Evolutionary conservation across 1,139 yeast genomes (phyloP).

Genomic region (Magnusiomyces suaveolens): DNA sequence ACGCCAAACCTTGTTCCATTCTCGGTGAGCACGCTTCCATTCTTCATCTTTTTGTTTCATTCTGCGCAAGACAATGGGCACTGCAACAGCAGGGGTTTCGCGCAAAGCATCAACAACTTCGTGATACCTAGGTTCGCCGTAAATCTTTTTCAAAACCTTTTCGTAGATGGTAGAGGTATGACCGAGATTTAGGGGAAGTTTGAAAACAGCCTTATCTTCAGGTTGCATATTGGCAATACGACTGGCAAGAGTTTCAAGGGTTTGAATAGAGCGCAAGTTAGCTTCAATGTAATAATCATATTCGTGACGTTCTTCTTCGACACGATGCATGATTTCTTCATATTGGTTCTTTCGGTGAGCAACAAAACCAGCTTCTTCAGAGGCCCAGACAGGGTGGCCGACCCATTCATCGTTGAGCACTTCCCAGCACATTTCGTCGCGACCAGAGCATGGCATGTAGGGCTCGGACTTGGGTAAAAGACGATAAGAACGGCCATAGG

Average conservation of each 20-base stretch:
- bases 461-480: conserved; percentile 90
- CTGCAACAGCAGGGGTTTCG: conserved; percentile 89
- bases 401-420: conserved; percentile 98
- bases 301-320: conserved; percentile 95
- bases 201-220: conserved; percentile 78
- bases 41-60: conserved; percentile 97
- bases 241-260: conserved; percentile 89
- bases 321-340: conserved; percentile 88
- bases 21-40: conserved; percentile 97
- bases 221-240: conserved; percentile 87
- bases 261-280: conserved; percentile 87
- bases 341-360: conserved; percentile 97
- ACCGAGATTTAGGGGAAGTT: conserved; percentile 86
- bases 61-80: conserved; percentile 83
- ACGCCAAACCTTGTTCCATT: conserved; percentile 99
- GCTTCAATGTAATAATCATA: conserved; percentile 94
- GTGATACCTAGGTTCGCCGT: conserved; percentile 89
- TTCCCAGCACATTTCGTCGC: conserved; percentile 99
- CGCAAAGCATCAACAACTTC: conserved; percentile 94
- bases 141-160: conserved; percentile 82
- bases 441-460: conserved; percentile 94
- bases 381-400: conserved; percentile 99
- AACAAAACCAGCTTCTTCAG: conserved; percentile 95
- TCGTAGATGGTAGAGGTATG: conserved; percentile 91
- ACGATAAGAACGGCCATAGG: conserved; percentile 85